Base-by-base conservation (phyloP, 805 yeast genomes). In the Lachancea waltii region DNA sequence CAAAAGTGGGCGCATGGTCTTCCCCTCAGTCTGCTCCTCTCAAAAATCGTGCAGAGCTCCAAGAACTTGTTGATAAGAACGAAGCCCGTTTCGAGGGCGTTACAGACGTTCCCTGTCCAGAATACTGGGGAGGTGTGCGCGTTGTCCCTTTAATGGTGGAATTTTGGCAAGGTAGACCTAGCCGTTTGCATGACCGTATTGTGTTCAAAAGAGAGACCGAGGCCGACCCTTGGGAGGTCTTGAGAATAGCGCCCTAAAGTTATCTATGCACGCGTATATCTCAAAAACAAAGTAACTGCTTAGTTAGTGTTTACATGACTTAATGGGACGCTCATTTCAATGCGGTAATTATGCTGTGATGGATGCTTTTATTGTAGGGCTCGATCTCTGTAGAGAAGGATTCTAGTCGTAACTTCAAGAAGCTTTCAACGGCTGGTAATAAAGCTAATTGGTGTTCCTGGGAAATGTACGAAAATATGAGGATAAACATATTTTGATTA, bases 1-100 rank as follows among this genome's bases (percentile, higher is more conserved):
- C 95, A 21, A 79, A 83, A 56, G 78, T 92, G 44, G 97, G 98
- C 21, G 98, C 98, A 0, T 89, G 96, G 95, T 83, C 97, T 0
- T 81, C 94, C 20, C 94, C 95, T 3, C 98, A 92, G 67, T 77
- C 89, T 23, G 69, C 73, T 38, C 70, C 67, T 3, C 68, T 89
- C 25, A 51, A 56, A 10, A 60, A 67, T 30, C 69, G 96, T 46
- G 73, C 73, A 11, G 83, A 75, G 49, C 73, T 90, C 43, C 83
- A 87, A 25, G 52, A 56, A 0, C 51, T 69, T 11, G 76, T 76
- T 36, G 54, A 60, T 8, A 56, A 66, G 19, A 70, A 65, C 43
- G 79, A 69, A 40, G 63, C 70, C 39, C 70, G 77, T 56, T 85
- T 85, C 45, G 73, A 77, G 45, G 77, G 70, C 28, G 58, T 63